phyloP scores from a whole-genome alignment of 768 basidiomycete genomes.

The Asterophora lycoperdoides region DNA sequence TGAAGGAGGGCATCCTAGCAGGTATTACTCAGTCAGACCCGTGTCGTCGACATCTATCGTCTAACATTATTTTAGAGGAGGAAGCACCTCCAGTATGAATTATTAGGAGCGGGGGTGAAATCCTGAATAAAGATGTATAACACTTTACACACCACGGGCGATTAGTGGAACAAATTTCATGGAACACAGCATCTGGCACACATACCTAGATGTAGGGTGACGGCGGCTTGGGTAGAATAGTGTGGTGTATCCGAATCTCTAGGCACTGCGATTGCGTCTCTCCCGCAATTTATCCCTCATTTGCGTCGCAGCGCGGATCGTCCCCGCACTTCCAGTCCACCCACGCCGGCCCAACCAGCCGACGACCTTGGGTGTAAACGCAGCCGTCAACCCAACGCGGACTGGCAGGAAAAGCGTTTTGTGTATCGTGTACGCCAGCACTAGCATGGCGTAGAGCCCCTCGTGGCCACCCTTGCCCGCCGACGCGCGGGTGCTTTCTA shows the following conservation, averaged over 20 bases:
- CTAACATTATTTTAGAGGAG: slow-evolving; percentile 17
- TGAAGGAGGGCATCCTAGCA: slow-evolving; percentile 59
- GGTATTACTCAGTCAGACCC: slow-evolving; percentile 15
- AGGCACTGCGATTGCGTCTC: slow-evolving; percentile 27
- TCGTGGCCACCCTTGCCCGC: slow-evolving; percentile 46
- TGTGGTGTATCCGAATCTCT: not conserved
- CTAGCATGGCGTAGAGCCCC: slow-evolving; percentile 86
- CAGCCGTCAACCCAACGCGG: slow-evolving; percentile 84
- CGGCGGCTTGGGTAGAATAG: not conserved
- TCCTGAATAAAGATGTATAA: not conserved
- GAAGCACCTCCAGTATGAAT: slow-evolving; percentile 19
- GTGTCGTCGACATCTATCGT: not conserved
- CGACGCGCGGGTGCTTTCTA: slow-evolving; percentile 37
- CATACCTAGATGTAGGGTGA: slow-evolving; percentile 5
- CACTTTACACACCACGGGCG: not conserved
- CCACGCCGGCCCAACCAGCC: slow-evolving; percentile 76
- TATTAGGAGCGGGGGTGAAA: not conserved
- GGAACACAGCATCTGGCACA: not conserved
- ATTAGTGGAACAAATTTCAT: not conserved
- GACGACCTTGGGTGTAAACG: slow-evolving; percentile 81
- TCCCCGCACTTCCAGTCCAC: slow-evolving; percentile 76
- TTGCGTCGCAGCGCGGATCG: slow-evolving; percentile 56
- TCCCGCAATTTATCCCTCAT: slow-evolving; percentile 43
- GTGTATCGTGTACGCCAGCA: slow-evolving; percentile 92
- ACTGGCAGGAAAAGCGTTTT: slow-evolving; percentile 91